These are phyloP conservation scores for Ophidiomyces ophidiicola DNA, from an alignment of 2,329 filamentous ascomycete genomes.

Conservation along the genomic window DNA sequence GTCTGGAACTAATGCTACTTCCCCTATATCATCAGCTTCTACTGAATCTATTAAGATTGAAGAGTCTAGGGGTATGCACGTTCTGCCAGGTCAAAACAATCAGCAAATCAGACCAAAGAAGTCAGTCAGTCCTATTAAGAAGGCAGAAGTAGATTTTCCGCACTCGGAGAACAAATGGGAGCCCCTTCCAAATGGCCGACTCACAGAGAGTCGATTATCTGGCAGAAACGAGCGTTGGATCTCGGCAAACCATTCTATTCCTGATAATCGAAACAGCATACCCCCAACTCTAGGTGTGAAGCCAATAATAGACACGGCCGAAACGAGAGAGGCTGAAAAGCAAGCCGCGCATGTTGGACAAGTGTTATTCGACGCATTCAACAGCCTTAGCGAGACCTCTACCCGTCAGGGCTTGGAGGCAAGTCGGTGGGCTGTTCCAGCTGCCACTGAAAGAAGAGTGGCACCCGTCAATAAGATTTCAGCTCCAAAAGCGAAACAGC, in stretches of 20 bases:
- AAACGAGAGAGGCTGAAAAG: constrained; percentile 2
- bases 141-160: neutral
- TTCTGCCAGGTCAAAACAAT: too few species aligned
- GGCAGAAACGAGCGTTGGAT: neutral
- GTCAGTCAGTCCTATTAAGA: neutral
- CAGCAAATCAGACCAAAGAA: neutral
- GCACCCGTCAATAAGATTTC: neutral
- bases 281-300: neutral
- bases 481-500: constrained; percentile 1
- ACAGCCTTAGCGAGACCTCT: neutral
- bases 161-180: neutral
- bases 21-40: neutral
- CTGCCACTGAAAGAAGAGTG: neutral
- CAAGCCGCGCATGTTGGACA: constrained; percentile 1
- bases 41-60: neutral
- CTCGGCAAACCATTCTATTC: neutral
- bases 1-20: neutral
- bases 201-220: neutral
- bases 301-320: constrained; percentile 2
- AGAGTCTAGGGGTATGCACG: too few species aligned
- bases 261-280: constrained; percentile 2
- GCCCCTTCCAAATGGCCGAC: neutral
- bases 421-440: constrained; percentile 6
- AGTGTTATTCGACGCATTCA: constrained; percentile 6
- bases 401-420: constrained; percentile 4